Evolutionary conservation across 805 yeast genomes (phyloP), one percentile per base, ranked within the genome.

Genomic region (Schizosaccharomyces lindneri): DNA sequence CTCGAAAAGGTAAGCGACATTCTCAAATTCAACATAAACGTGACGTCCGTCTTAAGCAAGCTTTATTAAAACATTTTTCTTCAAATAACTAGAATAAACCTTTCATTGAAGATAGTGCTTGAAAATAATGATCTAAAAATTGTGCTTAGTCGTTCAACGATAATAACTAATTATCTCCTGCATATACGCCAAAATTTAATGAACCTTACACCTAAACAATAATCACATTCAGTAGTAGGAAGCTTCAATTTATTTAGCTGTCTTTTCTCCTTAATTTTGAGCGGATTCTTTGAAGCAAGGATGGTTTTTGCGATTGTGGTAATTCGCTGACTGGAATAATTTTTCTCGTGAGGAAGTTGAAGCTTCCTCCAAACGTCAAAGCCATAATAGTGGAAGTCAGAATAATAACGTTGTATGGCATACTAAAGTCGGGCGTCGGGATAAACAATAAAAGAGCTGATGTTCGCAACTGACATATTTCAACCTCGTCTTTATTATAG

Each of bases 331-430:
- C 21, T 0, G 90, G 80, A 0, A 88, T 82, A 11, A 85, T 79
- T 67, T 81, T 76, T 67, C 88, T 86, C 6, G 83, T 81, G 57
- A 93, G 69, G 61, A 88, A 73, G 68, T 90, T 89, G 73, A 82
- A 88, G 1, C 89, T 68, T 0, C 90, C 81, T 7, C 97, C 97
- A 73, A 89, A 90, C 0, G 90, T 83, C 63, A 93, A 74, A 0
- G 97, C 87, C 87, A 93, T 84, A 5, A 88, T 84, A 0, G 98
- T 93, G 6, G 95, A 86, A 0, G 97, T 86, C 64, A 93, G 75
- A 59, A 93, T 93, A 64, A 93, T 90, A 55, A 93, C 98, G 67
- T 93, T 93, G 70, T 93, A 93, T 0, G 98, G 98, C 98, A 93
- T 93, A 64, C 95, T 85, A 72, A 93, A 93, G 73, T 93, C 98